phyloP scores from a whole-genome alignment of 2,329 filamentous ascomycete species.

The Diaporthe destruens region DNA sequence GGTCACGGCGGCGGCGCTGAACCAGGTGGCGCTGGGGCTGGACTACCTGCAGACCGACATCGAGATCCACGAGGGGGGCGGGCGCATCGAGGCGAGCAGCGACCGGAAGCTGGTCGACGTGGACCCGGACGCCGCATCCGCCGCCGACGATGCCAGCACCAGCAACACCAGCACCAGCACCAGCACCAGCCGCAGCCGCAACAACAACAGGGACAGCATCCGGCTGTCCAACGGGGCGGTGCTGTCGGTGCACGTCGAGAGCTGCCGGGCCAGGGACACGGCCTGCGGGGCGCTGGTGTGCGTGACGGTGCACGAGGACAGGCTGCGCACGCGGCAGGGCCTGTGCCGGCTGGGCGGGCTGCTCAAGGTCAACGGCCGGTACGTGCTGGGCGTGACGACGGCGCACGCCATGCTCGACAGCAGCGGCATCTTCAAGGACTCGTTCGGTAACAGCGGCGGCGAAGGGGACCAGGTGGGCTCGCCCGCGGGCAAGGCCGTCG shows the following conservation, averaged over 20 bases:
- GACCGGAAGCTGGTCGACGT: slow-evolving; percentile 19
- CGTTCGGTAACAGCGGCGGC: slow-evolving; percentile 7
- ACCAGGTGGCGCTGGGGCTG: slow-evolving; percentile 29
- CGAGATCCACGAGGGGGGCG: slow-evolving; percentile 39
- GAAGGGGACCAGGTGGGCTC: slow-evolving; percentile 23
- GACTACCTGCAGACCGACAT: slow-evolving; percentile 31
- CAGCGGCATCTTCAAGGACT: slow-evolving; percentile 34
- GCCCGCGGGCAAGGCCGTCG: slow-evolving; percentile 22
- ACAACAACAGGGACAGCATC: slow-evolving; percentile 23
- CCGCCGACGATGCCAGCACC: slow-evolving; percentile 21
- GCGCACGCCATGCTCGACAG: slow-evolving; percentile 39
- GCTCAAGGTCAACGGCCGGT: slow-evolving; percentile 39
- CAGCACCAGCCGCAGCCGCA: too few relatives aligned
- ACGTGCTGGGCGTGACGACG: slow-evolving; percentile 35
- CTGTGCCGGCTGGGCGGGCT: slow-evolving; percentile 38
- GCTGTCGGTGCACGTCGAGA: slow-evolving; percentile 36
- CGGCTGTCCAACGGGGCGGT: slow-evolving; percentile 21
- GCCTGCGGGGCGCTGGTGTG: slow-evolving; percentile 38
- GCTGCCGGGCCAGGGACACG: not conserved
- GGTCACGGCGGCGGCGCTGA: slow-evolving; percentile 19
- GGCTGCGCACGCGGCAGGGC: slow-evolving; percentile 1
- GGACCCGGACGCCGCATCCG: slow-evolving; percentile 5
- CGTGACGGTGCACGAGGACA: slow-evolving; percentile 20
- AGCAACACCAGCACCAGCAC: not conserved
- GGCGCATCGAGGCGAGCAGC: slow-evolving; percentile 33